phyloP scores from a whole-genome alignment of 208 protist genomes.

The Trypanosomatidae sp. region DNA sequence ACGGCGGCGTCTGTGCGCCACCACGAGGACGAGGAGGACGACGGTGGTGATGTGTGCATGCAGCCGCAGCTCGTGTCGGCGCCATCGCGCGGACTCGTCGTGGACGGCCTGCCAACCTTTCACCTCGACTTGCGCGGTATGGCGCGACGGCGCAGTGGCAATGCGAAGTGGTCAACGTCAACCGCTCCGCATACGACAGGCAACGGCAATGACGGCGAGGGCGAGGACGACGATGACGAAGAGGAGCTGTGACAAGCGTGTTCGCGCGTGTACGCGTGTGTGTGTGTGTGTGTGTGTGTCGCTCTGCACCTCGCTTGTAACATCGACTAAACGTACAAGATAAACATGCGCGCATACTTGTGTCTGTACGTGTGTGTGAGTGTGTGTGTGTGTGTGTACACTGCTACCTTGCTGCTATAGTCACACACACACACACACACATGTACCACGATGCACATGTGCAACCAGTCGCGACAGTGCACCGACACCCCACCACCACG shows the following conservation, averaged over 20 bases:
- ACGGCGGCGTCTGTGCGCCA: background rate
- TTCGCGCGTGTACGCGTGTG: background rate
- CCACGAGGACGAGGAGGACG: slow-evolving; percentile 8
- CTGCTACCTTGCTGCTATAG: background rate
- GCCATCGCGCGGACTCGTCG: slow-evolving; percentile 24
- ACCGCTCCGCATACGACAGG: background rate
- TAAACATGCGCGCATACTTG: background rate
- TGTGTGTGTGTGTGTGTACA: background rate
- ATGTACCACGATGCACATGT: slow-evolving; percentile 76
- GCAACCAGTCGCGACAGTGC: slow-evolving; percentile 24
- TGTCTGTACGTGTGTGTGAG: background rate
- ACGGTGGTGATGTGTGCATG: background rate
- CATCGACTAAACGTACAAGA: background rate
- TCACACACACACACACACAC: slow-evolving; percentile 3
- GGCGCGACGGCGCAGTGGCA: slow-evolving; percentile 11
- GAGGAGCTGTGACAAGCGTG: slow-evolving; percentile 8
- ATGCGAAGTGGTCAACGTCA: slow-evolving; percentile 8
- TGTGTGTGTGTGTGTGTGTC: too few relatives aligned
- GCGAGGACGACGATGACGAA: slow-evolving; percentile 8
- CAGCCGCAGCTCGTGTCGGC: slow-evolving; percentile 29
- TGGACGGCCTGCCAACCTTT: slow-evolving; percentile 82
- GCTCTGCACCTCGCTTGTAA: too few relatives aligned
- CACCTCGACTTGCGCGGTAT: slow-evolving; percentile 43
- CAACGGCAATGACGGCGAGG: slow-evolving; percentile 1
- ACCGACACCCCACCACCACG: too few relatives aligned